Evolutionary conservation across 2,329 filamentous ascomycete genomes (phyloP), one percentile per base, ranked within the genome.

Genomic region (Aspergillus sojae): DNA sequence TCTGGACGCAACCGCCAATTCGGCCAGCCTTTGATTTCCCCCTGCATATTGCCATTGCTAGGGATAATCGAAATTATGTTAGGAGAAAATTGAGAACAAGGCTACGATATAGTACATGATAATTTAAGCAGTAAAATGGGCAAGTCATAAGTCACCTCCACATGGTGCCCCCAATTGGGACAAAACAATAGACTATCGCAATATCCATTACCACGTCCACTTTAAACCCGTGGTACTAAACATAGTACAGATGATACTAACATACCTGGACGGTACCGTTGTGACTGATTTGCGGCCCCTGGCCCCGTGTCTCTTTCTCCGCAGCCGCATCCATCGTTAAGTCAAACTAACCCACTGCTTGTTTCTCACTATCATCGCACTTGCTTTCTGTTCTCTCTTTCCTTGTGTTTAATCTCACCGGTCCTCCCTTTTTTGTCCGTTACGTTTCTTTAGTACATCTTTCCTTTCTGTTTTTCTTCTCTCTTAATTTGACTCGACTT

Each of bases 241-340:
- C 52, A 54, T 54, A 39, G 32, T 55, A 55, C 52, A 39, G 16
- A 41, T 41, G 39, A 9, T 41, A 55, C n/a, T 30, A 32, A n/a
- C 10, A 52, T 14, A 30, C 45, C 21, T 26, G 23, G 14, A 48
- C 45, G n/a, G 16, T 52, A 52, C 48, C 48, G 28, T 52, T 52
- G 43, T 50, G 54, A 48, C 61, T 67, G 62, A 34, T 62, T 26
- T 67, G 58, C 64, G 62, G 65, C 63, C 65, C 66, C 63, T 66
- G 58, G 65, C 57, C 65, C 62, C 53, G 64, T 65, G 57, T 61
- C 55, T 61, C 55, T 65, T 68, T 70, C 66, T 70, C 67, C 67
- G 65, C 67, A 68, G 65, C 67, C 67, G 65, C 66, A 69, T 69
- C 64, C 66, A 66, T 64, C 60, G 54, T 57, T 23, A 65, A 55